Base-by-base conservation (phyloP, 768 basidiomycete genomes). In the Symmetrospora coprosmae region DNA sequence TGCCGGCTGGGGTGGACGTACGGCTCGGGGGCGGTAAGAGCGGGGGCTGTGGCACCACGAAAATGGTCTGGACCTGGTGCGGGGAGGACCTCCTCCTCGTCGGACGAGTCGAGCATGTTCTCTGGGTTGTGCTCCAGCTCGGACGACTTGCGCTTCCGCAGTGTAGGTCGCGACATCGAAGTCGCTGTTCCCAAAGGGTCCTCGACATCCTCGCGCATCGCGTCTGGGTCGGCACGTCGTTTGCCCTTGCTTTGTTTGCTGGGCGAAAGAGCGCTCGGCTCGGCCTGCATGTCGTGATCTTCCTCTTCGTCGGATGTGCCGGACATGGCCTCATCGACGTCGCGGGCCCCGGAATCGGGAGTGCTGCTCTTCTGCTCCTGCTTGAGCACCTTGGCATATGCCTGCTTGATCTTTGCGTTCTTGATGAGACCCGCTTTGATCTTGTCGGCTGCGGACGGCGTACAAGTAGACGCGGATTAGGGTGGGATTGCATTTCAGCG, bases 341-440 rank as follows among this genome's bases (percentile, higher is more conserved):
- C 52, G 17, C 31, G 14, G 16, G 40, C 31, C 19, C 27, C 55
- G n/a, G n/a, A n/a, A n/a, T n/a, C n/a, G n/a, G n/a, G n/a, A n/a
- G n/a, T n/a, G n/a, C 14, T 47, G 19, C 27, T 43, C 41, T 19
- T 23, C 35, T 16, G 33, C 27, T 58, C 55, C 23, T 43, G 40
- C 43, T 58, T 43, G 9, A 58, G 55, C 55, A 58, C 46, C 14
- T 46, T 43, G 7, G 55, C 55, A 46, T 58, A 58, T 21, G 30
- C 41, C 30, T 58, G 9, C 55, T 58, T 58, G 11, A 58, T 38
- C 37, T 46, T 58, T 30, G 55, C 55, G 33, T 58, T 58, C n/a
- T 58, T 39, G 19, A 58, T 58, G n/a, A 58, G 30, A 16, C 31
- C 28, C 7, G 55, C 55, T 25, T 58, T 58, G 41, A 58, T 58